Evolutionary conservation across 805 yeast genomes (phyloP), one percentile per base, ranked within the genome.

Genomic region (Saccharomycopsis vini): DNA sequence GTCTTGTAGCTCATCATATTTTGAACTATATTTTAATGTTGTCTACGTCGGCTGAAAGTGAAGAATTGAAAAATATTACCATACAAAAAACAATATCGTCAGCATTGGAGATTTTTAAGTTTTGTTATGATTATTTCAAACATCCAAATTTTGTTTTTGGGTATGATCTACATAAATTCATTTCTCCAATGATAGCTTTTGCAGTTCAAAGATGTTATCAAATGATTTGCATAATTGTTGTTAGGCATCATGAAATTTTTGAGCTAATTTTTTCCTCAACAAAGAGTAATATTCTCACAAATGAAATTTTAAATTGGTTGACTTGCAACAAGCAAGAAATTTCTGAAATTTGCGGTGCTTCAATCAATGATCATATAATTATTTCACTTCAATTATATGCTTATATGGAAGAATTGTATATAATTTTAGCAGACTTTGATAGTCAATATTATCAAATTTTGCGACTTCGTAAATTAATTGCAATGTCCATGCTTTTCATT

Each of bases 11-110:
- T 3, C 47, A 61, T 26, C 56, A 61, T 16, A 55, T 61, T n/a
- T 53, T 67, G 35, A 56, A 62, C 36, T 68, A 66, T 50, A 52
- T 71, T 9, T 45, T 71, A 30, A 60, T 62, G 52, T 47, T 71
- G 36, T 52, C 63, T 4, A 53, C 60, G 40, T 59, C 54, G 2
- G 23, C 49, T 2, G 44, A 49, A 3, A 61, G 62, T 34, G 20
- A 35, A 2, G 50, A 24, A 34, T 33, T 47, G 42, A 42, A 34
- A 46, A 54, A 44, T 48, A 56, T 36, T 45, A 59, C 47, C 44
- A 32, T 50, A 2, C 42, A 53, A 32, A 54, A 55, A 21, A 54
- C 71, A 5, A 57, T 62, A 2, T 71, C 66, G 40, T 50, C 60
- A 1, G 54, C 67, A 0, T 53, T 69, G 39, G 51, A 58, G 5